phyloP scores from a whole-genome alignment of 192 early-diverging fungal genomes.

The Pecoramyces ruminantium region DNA sequence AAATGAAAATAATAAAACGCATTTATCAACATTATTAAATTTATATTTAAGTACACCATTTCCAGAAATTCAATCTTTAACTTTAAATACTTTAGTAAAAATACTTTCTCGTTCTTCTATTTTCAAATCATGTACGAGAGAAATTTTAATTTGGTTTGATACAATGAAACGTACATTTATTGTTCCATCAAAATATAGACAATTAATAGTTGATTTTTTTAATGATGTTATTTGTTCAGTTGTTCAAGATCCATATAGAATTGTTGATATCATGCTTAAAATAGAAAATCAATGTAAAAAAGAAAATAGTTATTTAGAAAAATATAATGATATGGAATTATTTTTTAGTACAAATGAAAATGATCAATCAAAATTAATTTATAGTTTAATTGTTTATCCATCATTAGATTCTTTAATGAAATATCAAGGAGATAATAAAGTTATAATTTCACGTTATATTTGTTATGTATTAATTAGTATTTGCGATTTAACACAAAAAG shows the following conservation, averaged over 20 bases:
- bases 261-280: slow-evolving; percentile 31
- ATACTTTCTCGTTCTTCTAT: slow-evolving; percentile 32
- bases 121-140: slow-evolving; percentile 35
- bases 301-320: slow-evolving; percentile 4
- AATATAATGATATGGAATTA: slow-evolving; percentile 2
- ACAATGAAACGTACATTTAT: slow-evolving; percentile 3
- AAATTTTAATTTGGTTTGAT: slow-evolving; percentile 14
- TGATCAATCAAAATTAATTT: neutral
- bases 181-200: slow-evolving; percentile 6
- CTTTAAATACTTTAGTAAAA: slow-evolving; percentile 19
- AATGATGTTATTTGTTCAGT: slow-evolving; percentile 44
- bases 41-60: slow-evolving; percentile 27
- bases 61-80: slow-evolving; percentile 18
- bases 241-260: slow-evolving; percentile 32
- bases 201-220: slow-evolving; percentile 33
- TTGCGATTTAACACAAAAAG: neutral
- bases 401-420: slow-evolving; percentile 13
- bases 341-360: neutral
- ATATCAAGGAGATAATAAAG: neutral
- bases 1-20: slow-evolving; percentile 23
- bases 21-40: slow-evolving; percentile 30
- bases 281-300: slow-evolving; percentile 21
- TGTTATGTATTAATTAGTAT: neutral
- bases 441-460: neutral
- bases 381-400: slow-evolving; percentile 14